These are phyloP conservation scores for Coniella lustricola DNA, from an alignment of 2,329 filamentous ascomycete genomes.

Conservation along the genomic window DNA sequence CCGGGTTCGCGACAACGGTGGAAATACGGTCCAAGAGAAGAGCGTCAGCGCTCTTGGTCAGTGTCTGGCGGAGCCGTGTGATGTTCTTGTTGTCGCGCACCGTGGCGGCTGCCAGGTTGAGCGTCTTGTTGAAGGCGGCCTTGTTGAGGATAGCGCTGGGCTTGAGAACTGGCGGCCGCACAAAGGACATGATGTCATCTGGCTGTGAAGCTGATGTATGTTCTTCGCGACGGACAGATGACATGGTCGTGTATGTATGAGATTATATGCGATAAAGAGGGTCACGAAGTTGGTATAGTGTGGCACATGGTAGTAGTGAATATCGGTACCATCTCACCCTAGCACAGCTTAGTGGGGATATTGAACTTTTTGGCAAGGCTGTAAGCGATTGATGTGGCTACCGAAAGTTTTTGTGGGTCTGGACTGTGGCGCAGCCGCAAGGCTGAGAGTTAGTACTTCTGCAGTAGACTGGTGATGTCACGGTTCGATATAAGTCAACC, in stretches of 20 bases:
- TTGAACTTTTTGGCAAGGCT: constrained; percentile 15
- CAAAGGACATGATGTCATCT: constrained; percentile 42
- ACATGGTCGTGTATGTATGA: constrained; percentile 2
- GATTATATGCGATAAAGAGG: background rate
- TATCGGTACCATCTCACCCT: too few relatives aligned
- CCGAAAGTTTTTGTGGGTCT: background rate
- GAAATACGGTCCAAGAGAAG: constrained; percentile 57
- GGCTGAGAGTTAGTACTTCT: constrained; percentile 12
- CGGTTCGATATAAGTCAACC: background rate
- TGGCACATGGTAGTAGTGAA: background rate
- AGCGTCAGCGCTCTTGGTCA: constrained; percentile 60
- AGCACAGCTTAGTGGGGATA: background rate
- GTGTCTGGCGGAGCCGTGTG: constrained; percentile 57
- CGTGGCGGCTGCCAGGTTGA: constrained; percentile 71
- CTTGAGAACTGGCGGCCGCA: constrained; percentile 75
- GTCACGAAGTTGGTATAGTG: background rate
- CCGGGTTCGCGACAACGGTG: constrained; percentile 57
- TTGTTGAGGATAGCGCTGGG: constrained; percentile 74
- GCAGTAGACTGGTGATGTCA: constrained; percentile 13
- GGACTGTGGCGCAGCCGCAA: constrained; percentile 13
- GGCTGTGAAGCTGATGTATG: background rate
- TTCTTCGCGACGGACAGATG: too few relatives aligned
- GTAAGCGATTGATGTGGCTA: background rate
- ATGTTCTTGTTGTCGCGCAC: constrained; percentile 72
- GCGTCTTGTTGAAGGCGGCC: constrained; percentile 69